Conservation (phyloP, 805 yeast species). For the Zygoascus tannicola region DNA sequence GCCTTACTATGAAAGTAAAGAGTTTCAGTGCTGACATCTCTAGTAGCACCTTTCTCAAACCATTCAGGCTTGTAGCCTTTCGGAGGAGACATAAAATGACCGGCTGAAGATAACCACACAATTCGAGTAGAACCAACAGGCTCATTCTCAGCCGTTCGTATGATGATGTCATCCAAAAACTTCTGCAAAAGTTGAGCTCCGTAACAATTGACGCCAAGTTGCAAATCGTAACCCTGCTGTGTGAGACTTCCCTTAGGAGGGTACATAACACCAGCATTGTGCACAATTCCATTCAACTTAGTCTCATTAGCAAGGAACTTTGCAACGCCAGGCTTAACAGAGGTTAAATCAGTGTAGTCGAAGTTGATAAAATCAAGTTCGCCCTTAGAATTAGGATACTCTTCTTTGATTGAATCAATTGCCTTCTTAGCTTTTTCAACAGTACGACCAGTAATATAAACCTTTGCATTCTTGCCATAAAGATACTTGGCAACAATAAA, state of each 20-base stretch:
- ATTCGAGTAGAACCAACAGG: constrained; percentile 31
- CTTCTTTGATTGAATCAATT: constrained; percentile 23
- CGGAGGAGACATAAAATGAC: constrained; percentile 29
- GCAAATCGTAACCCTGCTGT: constrained; percentile 39
- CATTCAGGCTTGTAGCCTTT: constrained; percentile 9
- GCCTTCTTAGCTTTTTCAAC: constrained; percentile 26
- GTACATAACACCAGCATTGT: constrained; percentile 40
- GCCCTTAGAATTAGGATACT: constrained; percentile 16
- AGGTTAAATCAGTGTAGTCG: constrained; percentile 32
- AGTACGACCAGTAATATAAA: constrained; percentile 32
- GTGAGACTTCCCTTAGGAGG: constrained; percentile 27
- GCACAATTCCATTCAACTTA: constrained; percentile 31
- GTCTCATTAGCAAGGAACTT: constrained; percentile 22
- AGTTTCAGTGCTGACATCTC: not conserved
- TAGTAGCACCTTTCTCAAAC: constrained; percentile 9
- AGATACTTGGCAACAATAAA: constrained; percentile 28
- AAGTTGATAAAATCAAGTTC: constrained; percentile 10
- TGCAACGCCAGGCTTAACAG: constrained; percentile 33
- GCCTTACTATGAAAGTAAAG: constrained; percentile 39
- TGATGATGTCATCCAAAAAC: constrained; percentile 31
- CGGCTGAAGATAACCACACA: constrained; percentile 38
- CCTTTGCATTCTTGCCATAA: constrained; percentile 28
- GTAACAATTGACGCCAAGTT: constrained; percentile 39
- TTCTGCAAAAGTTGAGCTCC: constrained; percentile 39
- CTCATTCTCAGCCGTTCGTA: constrained; percentile 26